Evolutionary conservation across 306 rosid genomes (phyloP).

Genomic region (Luffa acutangula): DNA sequence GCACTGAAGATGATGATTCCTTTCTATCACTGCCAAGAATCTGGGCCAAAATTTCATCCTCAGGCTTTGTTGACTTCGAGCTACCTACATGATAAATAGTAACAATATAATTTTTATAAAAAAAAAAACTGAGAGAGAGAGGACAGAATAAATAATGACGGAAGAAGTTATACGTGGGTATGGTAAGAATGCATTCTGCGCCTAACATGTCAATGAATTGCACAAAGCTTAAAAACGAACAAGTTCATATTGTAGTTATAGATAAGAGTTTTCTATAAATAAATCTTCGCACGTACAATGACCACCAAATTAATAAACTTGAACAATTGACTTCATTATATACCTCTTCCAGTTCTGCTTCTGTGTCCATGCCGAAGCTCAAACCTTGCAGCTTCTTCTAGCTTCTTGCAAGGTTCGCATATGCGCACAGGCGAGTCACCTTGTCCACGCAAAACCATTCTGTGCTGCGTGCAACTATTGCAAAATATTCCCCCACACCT

Average conservation of each 20-base stretch:
- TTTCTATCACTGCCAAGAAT: slow-evolving; percentile 46
- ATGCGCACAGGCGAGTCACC: slow-evolving; percentile 93
- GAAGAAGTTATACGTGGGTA: not conserved
- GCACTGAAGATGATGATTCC: slow-evolving; percentile 27
- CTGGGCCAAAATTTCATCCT: slow-evolving; percentile 58
- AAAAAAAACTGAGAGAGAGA: not conserved
- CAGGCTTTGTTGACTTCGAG: slow-evolving; percentile 46
- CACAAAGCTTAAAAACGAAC: not conserved
- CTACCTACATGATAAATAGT: slow-evolving; percentile 33
- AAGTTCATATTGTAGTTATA: not conserved
- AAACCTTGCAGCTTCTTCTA: slow-evolving; percentile 89
- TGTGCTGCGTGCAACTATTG: slow-evolving; percentile 63
- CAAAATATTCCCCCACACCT: slow-evolving; percentile 95
- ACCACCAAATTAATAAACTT: not conserved
- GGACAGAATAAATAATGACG: not conserved
- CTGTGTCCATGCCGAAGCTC: slow-evolving; percentile 80
- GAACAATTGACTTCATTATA: not conserved
- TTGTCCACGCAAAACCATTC: slow-evolving; percentile 92
- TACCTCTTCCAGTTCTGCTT: slow-evolving; percentile 61
- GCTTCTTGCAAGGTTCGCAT: slow-evolving; percentile 88
- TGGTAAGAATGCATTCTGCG: not conserved
- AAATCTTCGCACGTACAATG: not conserved
- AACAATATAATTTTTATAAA: not conserved
- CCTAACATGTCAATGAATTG: not conserved
- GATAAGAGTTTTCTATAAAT: not conserved